Evolutionary conservation across 148 eudicot genomes (phyloP), one percentile per base, ranked within the genome.

Genomic region (Polygonum maritimum): DNA sequence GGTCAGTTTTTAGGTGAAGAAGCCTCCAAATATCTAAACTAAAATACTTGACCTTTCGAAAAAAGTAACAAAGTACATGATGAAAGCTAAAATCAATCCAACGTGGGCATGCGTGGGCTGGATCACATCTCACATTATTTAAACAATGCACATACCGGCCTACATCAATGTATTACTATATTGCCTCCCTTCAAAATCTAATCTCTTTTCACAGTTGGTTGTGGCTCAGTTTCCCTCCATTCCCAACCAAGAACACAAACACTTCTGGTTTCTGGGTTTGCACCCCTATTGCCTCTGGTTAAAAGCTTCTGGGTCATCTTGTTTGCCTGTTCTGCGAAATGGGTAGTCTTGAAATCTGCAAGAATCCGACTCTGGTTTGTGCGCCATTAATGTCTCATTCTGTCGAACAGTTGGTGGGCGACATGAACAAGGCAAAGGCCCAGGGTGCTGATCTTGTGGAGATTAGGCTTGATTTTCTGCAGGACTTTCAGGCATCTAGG

Each of bases 401-500:
- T 16, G 21, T 67, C 71, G 71, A 67, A 67, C 71, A 67, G 71
- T 36, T 67, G 71, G 71, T 67, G 71, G 13, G 71, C 71, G 71
- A 67, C 44, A 36, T 67, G 71, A 67, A 36, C 71, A 67, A 67
- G 44, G 71, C 71, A 67, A 67, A 67, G 21, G 44, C 71, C 9
- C 71, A 67, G 21, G 71, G 71, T 36, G 71, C 71, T 67, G 71
- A 67, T 2, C n/a, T 67, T 67, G 71, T 67, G 11, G 71, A 67
- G 71, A n/a, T 67, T 67, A 67, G 71, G 44, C 71, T 67, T 67
- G 71, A 67, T 67, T 38, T 35, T 33, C 71, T 67, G 71, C 71
- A 67, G 21, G 71, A 38, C 22, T 67, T 67, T 67, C 71, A 67
- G 71, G 71, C 71, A 15, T 36, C 71, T 45, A 67, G 71, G 6